Conservation (phyloP, 768 basidiomycete species). For the Lentinula raphanica region DNA sequence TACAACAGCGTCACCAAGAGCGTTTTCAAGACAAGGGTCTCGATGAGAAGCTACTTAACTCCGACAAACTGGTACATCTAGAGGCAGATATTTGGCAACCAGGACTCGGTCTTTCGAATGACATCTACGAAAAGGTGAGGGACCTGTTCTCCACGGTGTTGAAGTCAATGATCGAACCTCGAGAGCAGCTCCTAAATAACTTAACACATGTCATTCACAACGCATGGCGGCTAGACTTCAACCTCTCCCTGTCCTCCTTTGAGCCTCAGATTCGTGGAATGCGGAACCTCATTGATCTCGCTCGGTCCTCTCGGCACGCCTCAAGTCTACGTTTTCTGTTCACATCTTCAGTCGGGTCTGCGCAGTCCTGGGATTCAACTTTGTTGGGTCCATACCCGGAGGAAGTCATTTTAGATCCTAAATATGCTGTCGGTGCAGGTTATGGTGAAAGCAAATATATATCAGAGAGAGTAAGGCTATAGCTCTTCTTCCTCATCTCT, state of each 20-base stretch:
- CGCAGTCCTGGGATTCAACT: conserved; percentile 23
- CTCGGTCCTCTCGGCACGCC: conserved; percentile 12
- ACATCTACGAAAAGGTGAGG: conserved; percentile 19
- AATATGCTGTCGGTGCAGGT: conserved; percentile 31
- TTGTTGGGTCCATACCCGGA: conserved; percentile 27
- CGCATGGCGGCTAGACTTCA: conserved; percentile 32
- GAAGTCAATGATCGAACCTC: no score
- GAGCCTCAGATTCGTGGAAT: conserved; percentile 43
- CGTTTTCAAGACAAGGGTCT: conserved; percentile 27
- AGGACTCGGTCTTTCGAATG: conserved; percentile 15
- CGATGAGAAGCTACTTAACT: conserved; percentile 20
- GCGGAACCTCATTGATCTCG: conserved; percentile 40
- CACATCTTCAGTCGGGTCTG: conserved; percentile 36
- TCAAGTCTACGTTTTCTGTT: conserved; percentile 28
- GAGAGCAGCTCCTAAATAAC: conserved; percentile 19
- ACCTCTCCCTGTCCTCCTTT: conserved; percentile 43
- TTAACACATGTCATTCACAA: conserved; percentile 36
- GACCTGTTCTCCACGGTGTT: no score
- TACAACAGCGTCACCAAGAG: conserved; percentile 14
- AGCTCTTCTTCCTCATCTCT: not conserved
- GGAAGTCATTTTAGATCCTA: conserved; percentile 24
- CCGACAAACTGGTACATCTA: conserved; percentile 27
- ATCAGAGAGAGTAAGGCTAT: conserved; percentile 28
- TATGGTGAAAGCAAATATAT: conserved; percentile 46
- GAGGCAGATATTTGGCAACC: conserved; percentile 26